These are phyloP conservation scores for Endocarpon pusillum DNA, from an alignment of 495 filamentous ascomycete genomes.

Conservation along the genomic window DNA sequence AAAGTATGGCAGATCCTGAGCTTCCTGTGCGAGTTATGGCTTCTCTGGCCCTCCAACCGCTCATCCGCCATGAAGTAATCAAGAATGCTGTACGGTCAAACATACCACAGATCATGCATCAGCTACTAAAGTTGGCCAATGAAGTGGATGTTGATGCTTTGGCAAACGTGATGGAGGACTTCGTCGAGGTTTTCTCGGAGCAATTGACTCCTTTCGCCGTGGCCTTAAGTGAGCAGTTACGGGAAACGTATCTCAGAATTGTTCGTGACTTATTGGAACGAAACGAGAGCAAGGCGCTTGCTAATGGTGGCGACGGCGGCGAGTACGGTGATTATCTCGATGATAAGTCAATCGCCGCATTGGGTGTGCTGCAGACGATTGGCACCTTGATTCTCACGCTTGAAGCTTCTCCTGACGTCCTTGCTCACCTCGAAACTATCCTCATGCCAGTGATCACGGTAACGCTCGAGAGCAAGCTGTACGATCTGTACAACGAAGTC, in stretches of 20 bases:
- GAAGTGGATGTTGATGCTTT: conserved; percentile 88
- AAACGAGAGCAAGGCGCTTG: conserved; percentile 49
- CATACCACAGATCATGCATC: conserved; percentile 99
- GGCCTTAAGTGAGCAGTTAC: conserved; percentile 84
- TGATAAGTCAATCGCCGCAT: conserved; percentile 94
- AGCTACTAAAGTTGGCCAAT: conserved; percentile 87
- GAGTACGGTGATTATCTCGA: conserved; percentile 87
- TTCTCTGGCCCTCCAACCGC: conserved; percentile 80
- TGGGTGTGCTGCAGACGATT: conserved; percentile 94
- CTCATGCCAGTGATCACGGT: conserved; percentile 93
- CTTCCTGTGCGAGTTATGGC: conserved; percentile 90
- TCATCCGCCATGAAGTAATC: conserved; percentile 91
- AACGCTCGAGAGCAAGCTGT: conserved; percentile 93
- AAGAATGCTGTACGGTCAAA: conserved; percentile 88
- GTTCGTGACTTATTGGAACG: conserved; percentile 80
- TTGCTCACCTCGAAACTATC: conserved; percentile 83
- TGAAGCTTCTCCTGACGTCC: conserved; percentile 88
- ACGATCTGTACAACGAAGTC: conserved; percentile 90
- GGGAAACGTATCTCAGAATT: conserved; percentile 91
- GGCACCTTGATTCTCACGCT: conserved; percentile 91
- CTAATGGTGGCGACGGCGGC: conserved; percentile 36
- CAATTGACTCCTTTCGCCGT: conserved; percentile 98
- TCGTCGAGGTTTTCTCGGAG: conserved; percentile 91
- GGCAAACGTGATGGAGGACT: conserved; percentile 99
- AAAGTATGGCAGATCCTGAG: conserved; percentile 85